Base-by-base conservation (phyloP, 2,329 filamentous ascomycete genomes). In the Acrocalymma vagum region DNA sequence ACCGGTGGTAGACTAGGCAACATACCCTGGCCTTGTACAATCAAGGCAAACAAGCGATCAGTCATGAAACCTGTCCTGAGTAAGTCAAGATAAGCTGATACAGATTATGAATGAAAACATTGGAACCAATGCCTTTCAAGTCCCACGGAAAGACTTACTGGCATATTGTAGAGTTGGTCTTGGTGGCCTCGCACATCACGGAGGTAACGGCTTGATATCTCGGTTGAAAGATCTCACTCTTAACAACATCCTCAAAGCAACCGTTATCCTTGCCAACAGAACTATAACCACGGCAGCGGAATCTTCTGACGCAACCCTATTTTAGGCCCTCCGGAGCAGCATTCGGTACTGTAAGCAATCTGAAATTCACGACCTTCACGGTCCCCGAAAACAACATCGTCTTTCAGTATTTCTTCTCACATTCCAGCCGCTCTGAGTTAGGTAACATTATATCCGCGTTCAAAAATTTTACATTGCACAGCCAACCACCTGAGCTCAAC, bases 51-150 rank as follows among this genome's bases (percentile, higher is more conserved):
- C 55, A 61, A 26, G 77, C 72, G 0, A 68, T 79, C 14, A 65
- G 71, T 17, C 76, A 80, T 33, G 77, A 78, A 5, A 77, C 76
- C 5, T 80, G 77, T 38, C 76, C 77, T 5, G 75, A 72, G 75
- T 78, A 53, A 63, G 71, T 58, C n/a, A n/a, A n/a, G n/a, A n/a
- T n/a, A n/a, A n/a, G n/a, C n/a, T n/a, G n/a, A n/a, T n/a, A n/a
- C n/a, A n/a, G n/a, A n/a, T n/a, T n/a, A n/a, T n/a, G n/a, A n/a
- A n/a, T n/a, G n/a, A n/a, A n/a, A n/a, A 9, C 14, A 11, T 9
- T 14, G 11, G 7, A 6, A 24, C 7, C 6, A 9, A 8, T n/a
- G 27, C 18, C 27, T 9, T 21, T 29, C 16, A 11, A 17, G 7
- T 7, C 14, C 16, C 3, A 14, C 37, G 29, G 15, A 44, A 21